Evolutionary conservation across 2,329 filamentous ascomycete genomes (phyloP).

Genomic region (Colletotrichum eleusines): DNA sequence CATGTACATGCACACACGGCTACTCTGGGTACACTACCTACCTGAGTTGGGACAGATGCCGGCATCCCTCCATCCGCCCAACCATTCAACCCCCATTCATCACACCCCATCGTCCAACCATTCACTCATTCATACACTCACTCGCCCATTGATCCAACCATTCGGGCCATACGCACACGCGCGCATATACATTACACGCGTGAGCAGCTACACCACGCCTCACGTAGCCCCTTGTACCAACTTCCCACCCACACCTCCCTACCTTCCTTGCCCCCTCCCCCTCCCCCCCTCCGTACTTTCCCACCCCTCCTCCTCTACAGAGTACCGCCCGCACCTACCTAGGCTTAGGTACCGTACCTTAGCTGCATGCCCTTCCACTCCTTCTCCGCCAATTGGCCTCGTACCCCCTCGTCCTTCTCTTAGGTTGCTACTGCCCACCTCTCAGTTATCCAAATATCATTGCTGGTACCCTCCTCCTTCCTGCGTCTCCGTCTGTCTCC

Average conservation of each 20-base stretch:
- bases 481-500: conserved; percentile 45
- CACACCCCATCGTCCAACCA: conserved; percentile 18
- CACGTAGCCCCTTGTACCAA: neutral
- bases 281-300: conserved; percentile 24
- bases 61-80: conserved; percentile 25
- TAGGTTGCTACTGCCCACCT: conserved; percentile 44
- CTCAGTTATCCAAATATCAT: conserved; percentile 39
- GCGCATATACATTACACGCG: conserved; percentile 4
- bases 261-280: conserved; percentile 12
- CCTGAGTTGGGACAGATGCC: conserved; percentile 19
- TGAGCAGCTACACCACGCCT: conserved; percentile 21
- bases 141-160: conserved; percentile 21
- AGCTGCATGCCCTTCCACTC: conserved; percentile 60
- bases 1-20: neutral
- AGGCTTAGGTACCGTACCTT: conserved; percentile 47
- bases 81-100: conserved; percentile 16
- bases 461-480: conserved; percentile 41
- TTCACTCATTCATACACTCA: neutral
- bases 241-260: conserved; percentile 20
- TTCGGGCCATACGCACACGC: conserved; percentile 3
- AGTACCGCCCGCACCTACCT: conserved; percentile 17
- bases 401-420: conserved; percentile 50
- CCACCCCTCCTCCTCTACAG: conserved; percentile 28
- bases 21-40: conserved; percentile 17
- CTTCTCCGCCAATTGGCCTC: conserved; percentile 58